Base-by-base conservation (phyloP, 176 grass and related monocot genomes). In the Aegilops longissima region DNA sequence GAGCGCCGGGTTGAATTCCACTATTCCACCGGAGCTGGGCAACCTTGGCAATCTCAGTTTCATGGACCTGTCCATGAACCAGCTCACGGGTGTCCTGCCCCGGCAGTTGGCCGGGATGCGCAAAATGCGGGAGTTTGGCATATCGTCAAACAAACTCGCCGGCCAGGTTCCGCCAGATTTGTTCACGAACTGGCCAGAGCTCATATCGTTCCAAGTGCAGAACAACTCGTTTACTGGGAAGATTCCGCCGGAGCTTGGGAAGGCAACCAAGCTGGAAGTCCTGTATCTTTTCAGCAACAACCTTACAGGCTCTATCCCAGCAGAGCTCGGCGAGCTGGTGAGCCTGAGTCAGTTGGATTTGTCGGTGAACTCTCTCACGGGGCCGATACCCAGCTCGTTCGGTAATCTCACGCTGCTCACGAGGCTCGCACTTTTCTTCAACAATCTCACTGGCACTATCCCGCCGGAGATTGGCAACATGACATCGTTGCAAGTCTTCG, bases 401-500 rank as follows among this genome's bases (percentile, higher is more conserved):
- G 90, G 92, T 17, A 92, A 94, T 0, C 84, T 97, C 52, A 94
- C 5, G 35, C 9, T 84, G 14, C 73, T 97, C 27, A 73, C 1
- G 5, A 64, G 34, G 13, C 64, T 97, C 52, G 61, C 77, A 4
- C 88, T 97, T 47, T 87, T 86, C 91, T 85, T 79, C 92, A 97
- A 97, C 66, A 2, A 21, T 9, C 88, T 97, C 34, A 92, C 40
- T 27, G 95, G 90, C 69, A 5, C 49, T 2, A 86, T 97, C 38
- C 92, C 95, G 9, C 61, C 6, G 24, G 90, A 89, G 67, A 89
- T 94, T 3, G 90, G 95, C 52, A 89, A 92, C 83, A 89, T 97
- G 88, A 80, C 87, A 33, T 42, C 84, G 49, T 24, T 97, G 78
- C 42, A 29, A 44, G 33, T 4, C 34, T 21, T 97, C 61, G 92